These are phyloP conservation scores for Penstemon eatonii DNA, from an alignment of 257 asterid species.

Conservation along the genomic window DNA sequence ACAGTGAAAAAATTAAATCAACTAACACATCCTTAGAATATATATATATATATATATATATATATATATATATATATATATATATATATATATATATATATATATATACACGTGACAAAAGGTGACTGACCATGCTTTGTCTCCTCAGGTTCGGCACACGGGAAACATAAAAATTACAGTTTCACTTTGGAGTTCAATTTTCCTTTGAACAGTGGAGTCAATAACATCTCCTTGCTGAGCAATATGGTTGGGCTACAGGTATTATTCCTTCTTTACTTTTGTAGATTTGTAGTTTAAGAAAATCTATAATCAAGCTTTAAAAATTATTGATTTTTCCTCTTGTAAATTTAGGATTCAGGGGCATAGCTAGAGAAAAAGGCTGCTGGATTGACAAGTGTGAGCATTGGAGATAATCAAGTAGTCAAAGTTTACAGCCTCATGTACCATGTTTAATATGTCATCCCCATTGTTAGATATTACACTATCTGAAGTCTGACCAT, in stretches of 20 bases:
- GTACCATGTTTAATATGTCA: too few relatives aligned
- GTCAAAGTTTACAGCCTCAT: too few relatives aligned
- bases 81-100: too few relatives aligned
- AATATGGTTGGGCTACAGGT: conserved; percentile 81
- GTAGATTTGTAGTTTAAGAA: neutral
- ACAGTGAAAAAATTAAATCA: too few relatives aligned
- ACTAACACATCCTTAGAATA: too few relatives aligned
- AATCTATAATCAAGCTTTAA: neutral
- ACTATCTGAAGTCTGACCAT: too few relatives aligned
- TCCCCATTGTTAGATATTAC: too few relatives aligned
- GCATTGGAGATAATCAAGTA: conserved; percentile 35
- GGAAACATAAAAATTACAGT: conserved; percentile 36
- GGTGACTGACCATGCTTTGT: conserved; percentile 6
- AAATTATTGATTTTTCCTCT: conserved; percentile 4
- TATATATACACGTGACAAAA: too few relatives aligned
- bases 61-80: too few relatives aligned
- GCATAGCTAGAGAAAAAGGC: conserved; percentile 61
- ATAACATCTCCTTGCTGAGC: conserved; percentile 74
- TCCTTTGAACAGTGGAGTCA: conserved; percentile 46
- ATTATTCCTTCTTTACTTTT: conserved; percentile 19
- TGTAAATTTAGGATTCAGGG: conserved; percentile 68
- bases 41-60: too few relatives aligned
- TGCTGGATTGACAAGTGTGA: conserved; percentile 51
- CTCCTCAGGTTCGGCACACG: conserved; percentile 66
- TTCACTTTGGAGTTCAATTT: conserved; percentile 43